Evolutionary conservation across 2,329 filamentous ascomycete genomes (phyloP), one percentile per base, ranked within the genome.

Genomic region (Penicillium sp.): DNA sequence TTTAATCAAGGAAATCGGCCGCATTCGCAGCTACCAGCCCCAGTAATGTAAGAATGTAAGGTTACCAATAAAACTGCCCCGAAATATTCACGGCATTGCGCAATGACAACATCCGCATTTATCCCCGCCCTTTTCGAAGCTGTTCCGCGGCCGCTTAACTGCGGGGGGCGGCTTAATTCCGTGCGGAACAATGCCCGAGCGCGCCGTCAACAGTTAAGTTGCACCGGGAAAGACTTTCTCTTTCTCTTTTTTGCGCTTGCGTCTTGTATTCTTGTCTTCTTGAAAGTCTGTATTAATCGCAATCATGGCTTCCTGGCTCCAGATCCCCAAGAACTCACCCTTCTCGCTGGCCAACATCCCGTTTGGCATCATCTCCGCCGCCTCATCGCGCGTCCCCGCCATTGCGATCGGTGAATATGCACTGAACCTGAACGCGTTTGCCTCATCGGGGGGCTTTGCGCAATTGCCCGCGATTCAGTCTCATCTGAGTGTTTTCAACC

Each of bases 301-400:
- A 33, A 67, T 46, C 32, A 73, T 75, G 68, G 64, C 71, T 61
- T 85, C 82, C 47, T 87, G 84, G 84, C 75, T 87, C 49, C 71
- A 71, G 43, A 84, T 87, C 52, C 81, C 84, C 40, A 75, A 77
- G 46, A 75, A 78, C 50, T 86, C 82, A 50, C 84, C 85, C 64
- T 91, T 91, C 73, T 90, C 89, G 7, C 75, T 93, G 45, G 84
- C 86, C 64, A 94, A 94, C 68, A 87, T 94, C 47, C 90, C 90
- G 1, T 93, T 93, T 65, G 90, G 90, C 64, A 85, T 94, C 75
- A 89, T 94, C 66, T 87, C 87, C 1, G 58, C 78, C 5, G 78
- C 83, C 52, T 63, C 78, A 9, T 78, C 78, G 21, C 87, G 80
- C 1, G 85, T 85, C 23, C 80, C 85, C 8, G 89, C 88, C 12